These are phyloP conservation scores for Claviceps maximensis DNA, from an alignment of 2,329 filamentous ascomycete species.

Conservation along the genomic window DNA sequence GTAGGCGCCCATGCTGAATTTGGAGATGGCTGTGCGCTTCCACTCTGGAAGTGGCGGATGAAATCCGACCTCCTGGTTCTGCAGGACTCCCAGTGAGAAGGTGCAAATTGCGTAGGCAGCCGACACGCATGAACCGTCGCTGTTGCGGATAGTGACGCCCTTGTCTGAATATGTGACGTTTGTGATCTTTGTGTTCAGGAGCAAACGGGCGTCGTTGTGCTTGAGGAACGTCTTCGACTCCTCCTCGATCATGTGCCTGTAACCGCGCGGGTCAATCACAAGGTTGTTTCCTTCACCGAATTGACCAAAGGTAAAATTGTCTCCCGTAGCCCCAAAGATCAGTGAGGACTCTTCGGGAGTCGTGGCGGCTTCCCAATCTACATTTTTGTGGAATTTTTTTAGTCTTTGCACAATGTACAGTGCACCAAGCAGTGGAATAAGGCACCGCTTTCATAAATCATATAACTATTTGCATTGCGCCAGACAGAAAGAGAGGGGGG, in stretches of 20 bases:
- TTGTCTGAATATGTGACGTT: constrained; percentile 37
- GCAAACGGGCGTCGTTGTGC: constrained; percentile 40
- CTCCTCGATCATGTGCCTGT: constrained; percentile 41
- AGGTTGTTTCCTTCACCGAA: constrained; percentile 50
- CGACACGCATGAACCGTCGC: constrained; percentile 41
- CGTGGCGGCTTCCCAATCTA: constrained; percentile 43
- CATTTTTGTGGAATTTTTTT: neutral
- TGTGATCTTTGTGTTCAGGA: constrained; percentile 44
- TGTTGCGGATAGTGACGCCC: constrained; percentile 38
- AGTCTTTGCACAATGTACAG: neutral
- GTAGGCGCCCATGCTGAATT: constrained; percentile 57
- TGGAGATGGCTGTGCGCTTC: constrained; percentile 51
- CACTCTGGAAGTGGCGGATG: constrained; percentile 44
- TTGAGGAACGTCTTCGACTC: constrained; percentile 45
- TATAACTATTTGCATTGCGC: too few species aligned
- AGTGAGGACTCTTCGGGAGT: constrained; percentile 42
- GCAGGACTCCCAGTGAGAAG: constrained; percentile 55
- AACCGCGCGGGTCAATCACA: constrained; percentile 48
- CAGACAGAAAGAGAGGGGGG: neutral
- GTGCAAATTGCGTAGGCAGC: constrained; percentile 53
- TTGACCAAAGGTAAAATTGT: constrained; percentile 50
- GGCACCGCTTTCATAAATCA: too few species aligned
- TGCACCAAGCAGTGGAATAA: neutral
- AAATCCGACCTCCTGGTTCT: constrained; percentile 46
- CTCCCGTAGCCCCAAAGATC: constrained; percentile 39